phyloP scores from a whole-genome alignment of 1,284 basidiomycete genomes.

The Prillingera fragicola region DNA sequence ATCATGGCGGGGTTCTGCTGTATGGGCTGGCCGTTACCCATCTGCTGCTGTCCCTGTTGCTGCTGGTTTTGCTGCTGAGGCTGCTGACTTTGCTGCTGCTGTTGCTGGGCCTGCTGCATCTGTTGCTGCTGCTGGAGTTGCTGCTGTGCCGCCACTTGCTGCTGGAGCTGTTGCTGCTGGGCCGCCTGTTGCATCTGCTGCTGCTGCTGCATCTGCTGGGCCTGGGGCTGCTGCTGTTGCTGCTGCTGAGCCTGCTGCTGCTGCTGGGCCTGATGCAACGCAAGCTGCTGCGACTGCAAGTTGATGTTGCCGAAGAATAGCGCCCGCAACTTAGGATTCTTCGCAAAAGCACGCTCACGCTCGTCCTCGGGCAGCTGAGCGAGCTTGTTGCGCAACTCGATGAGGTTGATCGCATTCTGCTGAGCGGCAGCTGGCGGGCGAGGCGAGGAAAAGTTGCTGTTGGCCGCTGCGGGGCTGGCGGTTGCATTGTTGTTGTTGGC shows the following conservation, averaged over 20 bases:
- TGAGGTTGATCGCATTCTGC: slow-evolving; percentile 15
- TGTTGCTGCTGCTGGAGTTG: not conserved
- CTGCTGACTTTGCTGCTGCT: not conserved
- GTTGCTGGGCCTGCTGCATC: not conserved
- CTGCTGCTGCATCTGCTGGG: not conserved
- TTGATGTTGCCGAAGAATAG: slow-evolving; percentile 24
- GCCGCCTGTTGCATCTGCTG: not conserved
- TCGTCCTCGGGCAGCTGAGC: slow-evolving; percentile 31
- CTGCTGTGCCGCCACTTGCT: slow-evolving; percentile 1
- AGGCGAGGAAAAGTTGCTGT: slow-evolving; percentile 28
- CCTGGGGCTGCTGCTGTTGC: not conserved
- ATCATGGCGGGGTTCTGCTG: slow-evolving; percentile 13
- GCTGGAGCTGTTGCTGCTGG: not conserved
- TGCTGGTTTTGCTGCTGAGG: slow-evolving; percentile 1
- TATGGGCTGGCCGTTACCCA: slow-evolving; percentile 4
- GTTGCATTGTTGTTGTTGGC: slow-evolving; percentile 4
- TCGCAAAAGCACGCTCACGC: slow-evolving; percentile 28
- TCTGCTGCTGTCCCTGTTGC: not conserved
- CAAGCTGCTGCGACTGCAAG: slow-evolving; percentile 12
- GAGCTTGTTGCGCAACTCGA: slow-evolving; percentile 27
- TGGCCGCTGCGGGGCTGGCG: slow-evolving; percentile 4
- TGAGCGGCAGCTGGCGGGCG: slow-evolving; percentile 20
- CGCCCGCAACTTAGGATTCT: slow-evolving; percentile 29
- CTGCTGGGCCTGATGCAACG: slow-evolving; percentile 5
- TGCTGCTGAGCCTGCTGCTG: slow-evolving; percentile 8